Conservation (phyloP, 805 yeast species). For the Ogataea methylovora region DNA sequence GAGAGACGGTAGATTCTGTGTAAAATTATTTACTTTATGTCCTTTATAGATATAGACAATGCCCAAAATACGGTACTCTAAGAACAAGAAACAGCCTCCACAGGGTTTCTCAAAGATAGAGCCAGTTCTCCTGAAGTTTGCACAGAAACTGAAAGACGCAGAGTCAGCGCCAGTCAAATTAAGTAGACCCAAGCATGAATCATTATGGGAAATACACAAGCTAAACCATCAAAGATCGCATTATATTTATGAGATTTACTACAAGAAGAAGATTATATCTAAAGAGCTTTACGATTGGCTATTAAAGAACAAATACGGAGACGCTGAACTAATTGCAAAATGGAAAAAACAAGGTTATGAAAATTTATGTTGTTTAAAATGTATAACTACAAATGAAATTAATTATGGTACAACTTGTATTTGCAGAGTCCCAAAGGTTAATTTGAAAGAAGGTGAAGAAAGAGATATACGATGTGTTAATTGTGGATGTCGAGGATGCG, state of each 20-base stretch:
- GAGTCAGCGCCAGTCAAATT: conserved; percentile 31
- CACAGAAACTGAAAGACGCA: conserved; percentile 46
- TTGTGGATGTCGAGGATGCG: conserved; percentile 84
- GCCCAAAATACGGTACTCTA: conserved; percentile 37
- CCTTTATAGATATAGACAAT: conserved; percentile 21
- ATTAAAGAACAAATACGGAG: conserved; percentile 56
- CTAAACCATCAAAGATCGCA: conserved; percentile 70
- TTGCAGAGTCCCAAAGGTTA: conserved; percentile 70
- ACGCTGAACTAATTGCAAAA: conserved; percentile 69
- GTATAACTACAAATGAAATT: conserved; percentile 59
- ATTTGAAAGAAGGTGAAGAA: conserved; percentile 17
- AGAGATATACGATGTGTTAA: conserved; percentile 51
- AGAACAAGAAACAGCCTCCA: conserved; percentile 51
- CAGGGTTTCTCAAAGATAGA: conserved; percentile 64
- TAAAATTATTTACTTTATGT: no score
- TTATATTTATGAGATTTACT: conserved; percentile 67
- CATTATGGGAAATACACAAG: conserved; percentile 63
- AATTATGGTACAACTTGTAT: conserved; percentile 68
- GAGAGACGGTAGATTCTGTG: no score
- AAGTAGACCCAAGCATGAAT: conserved; percentile 45
- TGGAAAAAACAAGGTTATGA: conserved; percentile 64
- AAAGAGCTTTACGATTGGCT: conserved; percentile 68
- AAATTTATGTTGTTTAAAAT: conserved; percentile 71
- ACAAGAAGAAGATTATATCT: conserved; percentile 61
- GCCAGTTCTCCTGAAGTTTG: conserved; percentile 57